Percentiles rank a stretch among this genome's conserved stretches.
Conservation (phyloP, 352 stramenopile species). For the Thalassiosira ordinaria region DNA sequence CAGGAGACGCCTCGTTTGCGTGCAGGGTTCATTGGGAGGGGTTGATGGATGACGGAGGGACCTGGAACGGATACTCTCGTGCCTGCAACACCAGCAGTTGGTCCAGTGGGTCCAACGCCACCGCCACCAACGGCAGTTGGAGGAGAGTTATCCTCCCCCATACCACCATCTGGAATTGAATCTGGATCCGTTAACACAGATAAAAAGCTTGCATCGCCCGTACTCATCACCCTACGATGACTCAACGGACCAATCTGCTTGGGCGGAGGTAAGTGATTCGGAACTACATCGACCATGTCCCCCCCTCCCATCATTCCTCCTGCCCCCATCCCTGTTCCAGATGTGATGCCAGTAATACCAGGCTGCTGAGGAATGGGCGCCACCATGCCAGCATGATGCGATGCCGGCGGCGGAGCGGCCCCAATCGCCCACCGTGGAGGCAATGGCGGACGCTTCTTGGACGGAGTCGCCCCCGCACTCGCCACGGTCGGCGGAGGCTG, state of each 20-base stretch:
- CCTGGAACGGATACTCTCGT: too few relatives aligned
- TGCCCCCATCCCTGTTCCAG: too few relatives aligned
- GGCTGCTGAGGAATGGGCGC: too few relatives aligned
- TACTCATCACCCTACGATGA: conserved; percentile 49
- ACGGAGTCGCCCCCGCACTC: background rate
- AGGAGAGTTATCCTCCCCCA: conserved; percentile 21
- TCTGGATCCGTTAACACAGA: conserved; percentile 60
- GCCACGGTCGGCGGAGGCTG: background rate
- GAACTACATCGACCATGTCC: conserved; percentile 43
- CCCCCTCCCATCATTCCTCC: too few relatives aligned
- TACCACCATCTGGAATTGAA: conserved; percentile 36
- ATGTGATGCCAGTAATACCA: too few relatives aligned
- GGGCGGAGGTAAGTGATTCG: conserved; percentile 32
- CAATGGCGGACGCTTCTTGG: conserved; percentile 48
- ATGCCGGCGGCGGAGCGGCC: background rate
- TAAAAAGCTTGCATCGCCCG: conserved; percentile 46
- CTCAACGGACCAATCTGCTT: conserved; percentile 53
- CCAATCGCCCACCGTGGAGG: conserved; percentile 54
- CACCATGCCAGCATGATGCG: background rate
- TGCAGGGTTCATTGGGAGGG: conserved; percentile 3
- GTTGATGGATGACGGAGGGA: background rate
- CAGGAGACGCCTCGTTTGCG: conserved; percentile 49
- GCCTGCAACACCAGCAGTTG: too few relatives aligned
- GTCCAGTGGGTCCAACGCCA: background rate
- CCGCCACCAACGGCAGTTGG: background rate